Percentiles rank a stretch among this genome's conserved stretches.
Evolutionary conservation across 768 basidiomycete genomes (phyloP).

Genomic region (Leucosporidium yakuticum): DNA sequence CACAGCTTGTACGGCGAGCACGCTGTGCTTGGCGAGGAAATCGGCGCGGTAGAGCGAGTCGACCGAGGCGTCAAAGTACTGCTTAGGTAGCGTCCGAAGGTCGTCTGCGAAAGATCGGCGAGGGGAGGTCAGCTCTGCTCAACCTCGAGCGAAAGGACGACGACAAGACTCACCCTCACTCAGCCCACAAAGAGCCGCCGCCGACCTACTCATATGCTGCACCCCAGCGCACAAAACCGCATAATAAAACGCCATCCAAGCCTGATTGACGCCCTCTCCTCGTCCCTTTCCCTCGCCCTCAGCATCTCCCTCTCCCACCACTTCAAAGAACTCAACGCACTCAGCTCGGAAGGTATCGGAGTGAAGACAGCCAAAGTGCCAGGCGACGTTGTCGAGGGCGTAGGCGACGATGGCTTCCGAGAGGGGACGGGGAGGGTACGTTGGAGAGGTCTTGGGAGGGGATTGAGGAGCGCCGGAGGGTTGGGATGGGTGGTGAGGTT

Average conservation of each 20-base stretch:
- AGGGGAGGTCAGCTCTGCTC: not conserved
- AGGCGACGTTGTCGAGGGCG: constrained; percentile 22
- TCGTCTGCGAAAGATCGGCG: not conserved
- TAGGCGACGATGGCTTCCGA: constrained; percentile 12
- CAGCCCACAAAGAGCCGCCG: not conserved
- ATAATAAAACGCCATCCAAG: constrained; percentile 29
- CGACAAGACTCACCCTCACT: too few relatives aligned
- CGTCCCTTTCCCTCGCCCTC: constrained; percentile 12
- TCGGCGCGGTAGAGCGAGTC: constrained; percentile 20
- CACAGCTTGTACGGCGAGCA: constrained; percentile 4
- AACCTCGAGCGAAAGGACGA: too few relatives aligned
- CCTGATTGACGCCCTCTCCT: constrained; percentile 20
- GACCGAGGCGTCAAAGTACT: constrained; percentile 25
- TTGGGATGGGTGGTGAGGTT: not conserved
- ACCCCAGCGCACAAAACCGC: constrained; percentile 19
- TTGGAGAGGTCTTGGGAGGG: constrained; percentile 8
- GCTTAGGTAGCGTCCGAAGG: constrained; percentile 5
- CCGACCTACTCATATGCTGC: constrained; percentile 26
- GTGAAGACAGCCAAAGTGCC: constrained; percentile 29
- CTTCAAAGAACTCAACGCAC: constrained; percentile 17
- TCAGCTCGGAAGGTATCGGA: constrained; percentile 14
- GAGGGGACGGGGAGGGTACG: not conserved
- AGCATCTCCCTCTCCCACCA: too few relatives aligned
- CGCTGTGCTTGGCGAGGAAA: constrained; percentile 24
- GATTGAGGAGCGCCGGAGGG: not conserved